Evolutionary conservation across 2,329 filamentous ascomycete species (phyloP).

Genomic region (Hymenotorrendiella dingleyae): DNA sequence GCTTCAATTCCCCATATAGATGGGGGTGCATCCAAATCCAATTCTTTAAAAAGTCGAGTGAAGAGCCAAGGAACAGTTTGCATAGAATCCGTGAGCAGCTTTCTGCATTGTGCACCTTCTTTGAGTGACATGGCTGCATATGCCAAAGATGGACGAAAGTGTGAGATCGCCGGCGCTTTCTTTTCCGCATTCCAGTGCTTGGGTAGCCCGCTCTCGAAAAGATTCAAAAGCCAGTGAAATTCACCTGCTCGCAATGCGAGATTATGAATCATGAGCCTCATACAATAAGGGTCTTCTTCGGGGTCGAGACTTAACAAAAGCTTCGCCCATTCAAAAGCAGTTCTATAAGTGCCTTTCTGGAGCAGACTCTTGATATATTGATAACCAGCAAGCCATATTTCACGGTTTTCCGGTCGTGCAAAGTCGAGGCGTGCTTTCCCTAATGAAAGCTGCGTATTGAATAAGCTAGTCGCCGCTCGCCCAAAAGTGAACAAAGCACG

Average conservation of each 20-base stretch:
- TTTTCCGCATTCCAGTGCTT: constrained; percentile 24
- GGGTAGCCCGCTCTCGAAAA: constrained; percentile 49
- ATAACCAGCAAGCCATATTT: constrained; percentile 86
- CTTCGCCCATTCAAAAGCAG: constrained; percentile 90
- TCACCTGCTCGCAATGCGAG: constrained; percentile 78
- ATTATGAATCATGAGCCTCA: constrained; percentile 75
- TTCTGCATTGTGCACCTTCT: constrained; percentile 58
- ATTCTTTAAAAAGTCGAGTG: constrained; percentile 69
- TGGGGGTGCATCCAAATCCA: constrained; percentile 73
- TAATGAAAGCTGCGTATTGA: constrained; percentile 66
- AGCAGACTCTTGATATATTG: constrained; percentile 81
- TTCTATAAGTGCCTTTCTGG: constrained; percentile 89
- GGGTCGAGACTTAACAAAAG: constrained; percentile 71
- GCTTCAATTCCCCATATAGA: constrained; percentile 77
- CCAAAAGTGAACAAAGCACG: constrained; percentile 90
- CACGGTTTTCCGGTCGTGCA: constrained; percentile 75
- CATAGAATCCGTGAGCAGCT: constrained; percentile 62
- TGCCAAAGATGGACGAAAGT: constrained; percentile 70
- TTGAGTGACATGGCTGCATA: constrained; percentile 70
- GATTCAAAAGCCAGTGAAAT: constrained; percentile 66
- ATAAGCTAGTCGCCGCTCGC: constrained; percentile 78
- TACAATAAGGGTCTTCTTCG: constrained; percentile 71
- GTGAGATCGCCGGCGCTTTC: constrained; percentile 45
- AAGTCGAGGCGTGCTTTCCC: constrained; percentile 82
- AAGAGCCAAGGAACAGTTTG: constrained; percentile 78